Evolutionary conservation across 495 filamentous ascomycete species (phyloP).

Genomic region (Penicillium bialowiezense): DNA sequence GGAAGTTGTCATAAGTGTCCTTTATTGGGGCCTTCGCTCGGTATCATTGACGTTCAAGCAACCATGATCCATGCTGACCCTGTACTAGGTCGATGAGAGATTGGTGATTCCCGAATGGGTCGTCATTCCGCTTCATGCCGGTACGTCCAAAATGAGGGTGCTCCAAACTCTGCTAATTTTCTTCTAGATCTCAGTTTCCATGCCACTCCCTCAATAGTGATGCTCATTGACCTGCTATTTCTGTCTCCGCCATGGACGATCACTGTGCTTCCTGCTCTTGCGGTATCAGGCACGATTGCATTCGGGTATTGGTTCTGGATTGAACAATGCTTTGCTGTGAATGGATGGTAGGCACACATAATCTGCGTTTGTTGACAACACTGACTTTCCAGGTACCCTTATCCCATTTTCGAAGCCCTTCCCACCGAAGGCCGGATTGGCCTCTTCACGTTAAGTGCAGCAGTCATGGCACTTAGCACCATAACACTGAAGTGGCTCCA

Average conservation of each 20-base stretch:
- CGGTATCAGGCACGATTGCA: constrained; percentile 61
- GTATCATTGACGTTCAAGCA: constrained; percentile 15
- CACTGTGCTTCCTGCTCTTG: constrained; percentile 54
- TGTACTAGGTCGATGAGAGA: constrained; percentile 57
- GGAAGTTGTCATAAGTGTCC: constrained; percentile 75
- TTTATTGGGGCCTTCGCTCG: constrained; percentile 75
- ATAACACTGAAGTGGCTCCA: constrained; percentile 64
- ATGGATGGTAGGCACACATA: constrained; percentile 60
- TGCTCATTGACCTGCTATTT: constrained; percentile 69
- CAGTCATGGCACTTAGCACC: constrained; percentile 70
- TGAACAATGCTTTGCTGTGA: constrained; percentile 70
- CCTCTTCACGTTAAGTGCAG: constrained; percentile 68
- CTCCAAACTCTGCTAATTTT: constrained; percentile 6
- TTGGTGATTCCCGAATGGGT: constrained; percentile 56
- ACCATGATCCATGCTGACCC: neutral
- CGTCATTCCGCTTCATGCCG: constrained; percentile 41
- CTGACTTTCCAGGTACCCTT: constrained; percentile 65
- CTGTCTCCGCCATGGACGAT: constrained; percentile 82
- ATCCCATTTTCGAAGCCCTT: constrained; percentile 73
- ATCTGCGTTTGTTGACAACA: constrained; percentile 8
- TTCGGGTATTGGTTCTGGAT: constrained; percentile 87
- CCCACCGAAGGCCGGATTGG: constrained; percentile 57
- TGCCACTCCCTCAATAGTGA: constrained; percentile 67
- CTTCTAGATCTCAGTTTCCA: constrained; percentile 73
- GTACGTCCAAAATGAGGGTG: constrained; percentile 20